Evolutionary conservation across 257 asterid species (phyloP), one percentile per base, ranked within the genome.

Genomic region (Misopates orontium): DNA sequence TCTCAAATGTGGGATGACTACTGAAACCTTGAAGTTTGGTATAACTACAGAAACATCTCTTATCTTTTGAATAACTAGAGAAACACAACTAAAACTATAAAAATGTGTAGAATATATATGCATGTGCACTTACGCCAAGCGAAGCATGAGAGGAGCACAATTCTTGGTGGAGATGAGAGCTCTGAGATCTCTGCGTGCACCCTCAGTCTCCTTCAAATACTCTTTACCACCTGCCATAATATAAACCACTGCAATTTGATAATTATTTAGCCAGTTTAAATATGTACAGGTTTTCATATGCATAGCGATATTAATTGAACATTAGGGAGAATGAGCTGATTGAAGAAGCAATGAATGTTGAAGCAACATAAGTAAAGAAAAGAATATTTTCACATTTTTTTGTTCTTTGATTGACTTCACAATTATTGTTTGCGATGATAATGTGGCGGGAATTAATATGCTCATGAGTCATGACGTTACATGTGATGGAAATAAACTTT

Each of bases 91-190:
- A n/a, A n/a, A n/a, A n/a, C n/a, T n/a, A n/a, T n/a, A n/a, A n/a
- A n/a, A n/a, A n/a, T n/a, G n/a, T n/a, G n/a, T n/a, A n/a, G n/a
- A n/a, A n/a, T n/a, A n/a, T n/a, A n/a, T n/a, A n/a, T n/a, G n/a
- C n/a, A n/a, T n/a, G n/a, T n/a, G n/a, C n/a, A 47, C 58, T 36
- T 81, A 84, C 84, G 90, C 90, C 60, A 81, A 69, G n/a, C 90
- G 90, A 50, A 84, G 90, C 80, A 84, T 77, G 23, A 84, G 79
- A n/a, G 90, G 90, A 24, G 90, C 87, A 42, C 85, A 81, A 18
- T 65, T 74, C 66, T 79, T 77, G 75, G 69, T 39, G 41, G 75
- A 79, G 71, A 84, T 77, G 45, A 84, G 81, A 57, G 85, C 85
- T 72, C 87, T 70, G 4, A 84, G 82, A 44, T 80, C 79, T 68